Percentiles rank a stretch among this genome's conserved stretches.
These are phyloP conservation scores for Wallacemonas collosoma DNA, from an alignment of 208 protist genomes.

Conservation along the genomic window DNA sequence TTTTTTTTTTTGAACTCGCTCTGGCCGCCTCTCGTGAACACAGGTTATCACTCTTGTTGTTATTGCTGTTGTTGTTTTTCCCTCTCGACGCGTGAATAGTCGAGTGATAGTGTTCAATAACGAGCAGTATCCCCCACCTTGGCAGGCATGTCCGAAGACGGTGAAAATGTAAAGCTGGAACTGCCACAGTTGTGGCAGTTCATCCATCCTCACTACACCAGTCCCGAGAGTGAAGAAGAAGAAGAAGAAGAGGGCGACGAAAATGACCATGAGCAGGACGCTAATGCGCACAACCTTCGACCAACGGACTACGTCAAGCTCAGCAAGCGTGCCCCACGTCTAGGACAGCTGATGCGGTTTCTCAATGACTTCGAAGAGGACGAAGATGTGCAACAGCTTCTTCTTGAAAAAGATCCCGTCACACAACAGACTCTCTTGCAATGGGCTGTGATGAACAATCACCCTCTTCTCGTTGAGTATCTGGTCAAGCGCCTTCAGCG, in stretches of 20 bases:
- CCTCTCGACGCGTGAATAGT: too few relatives aligned
- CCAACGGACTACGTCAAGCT: conserved; percentile 69
- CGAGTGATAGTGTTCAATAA: background rate
- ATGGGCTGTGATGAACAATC: conserved; percentile 83
- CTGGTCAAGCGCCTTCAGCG: conserved; percentile 79
- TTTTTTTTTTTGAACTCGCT: conserved; percentile 16
- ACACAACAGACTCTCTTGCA: conserved; percentile 87
- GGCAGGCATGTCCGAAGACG: conserved; percentile 62
- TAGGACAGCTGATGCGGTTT: conserved; percentile 73
- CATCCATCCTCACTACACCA: conserved; percentile 66
- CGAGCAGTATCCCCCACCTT: background rate
- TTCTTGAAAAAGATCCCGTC: conserved; percentile 80
- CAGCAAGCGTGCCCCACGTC: conserved; percentile 57
- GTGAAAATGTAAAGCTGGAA: conserved; percentile 51
- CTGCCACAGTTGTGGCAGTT: conserved; percentile 80
- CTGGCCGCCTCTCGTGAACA: background rate
- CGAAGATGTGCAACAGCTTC: conserved; percentile 69
- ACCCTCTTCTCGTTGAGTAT: conserved; percentile 88
- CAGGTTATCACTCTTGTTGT: too few relatives aligned
- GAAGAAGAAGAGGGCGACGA: conserved; percentile 44
- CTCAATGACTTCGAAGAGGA: conserved; percentile 88
- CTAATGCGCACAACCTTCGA: conserved; percentile 13
- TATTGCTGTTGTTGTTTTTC: too few relatives aligned
- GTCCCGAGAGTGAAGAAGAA: conserved; percentile 33
- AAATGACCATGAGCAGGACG: conserved; percentile 14